Percentiles rank a stretch among this genome's conserved stretches.
These are phyloP conservation scores for Aspergillus funiculosus DNA, from an alignment of 495 filamentous ascomycete genomes.

Conservation along the genomic window DNA sequence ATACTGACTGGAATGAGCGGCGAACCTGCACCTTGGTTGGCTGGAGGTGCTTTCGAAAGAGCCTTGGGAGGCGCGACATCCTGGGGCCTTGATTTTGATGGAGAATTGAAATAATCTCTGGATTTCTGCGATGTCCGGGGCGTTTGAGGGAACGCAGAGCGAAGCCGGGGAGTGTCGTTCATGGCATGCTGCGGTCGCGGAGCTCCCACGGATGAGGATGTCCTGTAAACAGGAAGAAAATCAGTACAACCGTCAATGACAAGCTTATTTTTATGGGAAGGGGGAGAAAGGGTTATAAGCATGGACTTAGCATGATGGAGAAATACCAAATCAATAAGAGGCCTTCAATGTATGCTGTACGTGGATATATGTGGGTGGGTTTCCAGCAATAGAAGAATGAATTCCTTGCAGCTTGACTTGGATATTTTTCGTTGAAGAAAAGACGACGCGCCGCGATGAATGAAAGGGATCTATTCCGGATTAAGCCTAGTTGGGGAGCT, in stretches of 20 bases:
- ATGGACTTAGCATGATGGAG: no score
- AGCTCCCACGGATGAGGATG: constrained; percentile 11
- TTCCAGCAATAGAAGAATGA: no score
- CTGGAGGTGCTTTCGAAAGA: constrained; percentile 20
- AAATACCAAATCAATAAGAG: no score
- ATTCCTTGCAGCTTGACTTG: no score
- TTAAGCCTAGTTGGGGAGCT: no score
- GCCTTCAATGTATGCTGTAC: no score
- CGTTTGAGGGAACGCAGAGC: constrained; percentile 65
- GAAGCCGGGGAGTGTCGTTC: constrained; percentile 67
- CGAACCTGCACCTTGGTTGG: constrained; percentile 24
- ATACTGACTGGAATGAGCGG: constrained; percentile 71
- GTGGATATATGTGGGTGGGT: no score
- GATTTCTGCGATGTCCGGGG: constrained; percentile 44
- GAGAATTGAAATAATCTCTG: constrained; percentile 29
- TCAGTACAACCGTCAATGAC: constrained; percentile 6
- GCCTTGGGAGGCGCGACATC: constrained; percentile 25
- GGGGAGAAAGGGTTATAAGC: no score
- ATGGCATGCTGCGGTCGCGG: constrained; percentile 54
- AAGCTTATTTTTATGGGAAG: no score
- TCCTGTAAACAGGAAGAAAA: constrained; percentile 9
- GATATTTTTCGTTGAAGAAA: no score
- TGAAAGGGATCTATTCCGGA: no score
- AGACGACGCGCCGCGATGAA: no score
- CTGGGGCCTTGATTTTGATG: constrained; percentile 25